These are phyloP conservation scores for Uronychia setigera DNA, from an alignment of 73 alveolate genomes.

Conservation along the genomic window DNA sequence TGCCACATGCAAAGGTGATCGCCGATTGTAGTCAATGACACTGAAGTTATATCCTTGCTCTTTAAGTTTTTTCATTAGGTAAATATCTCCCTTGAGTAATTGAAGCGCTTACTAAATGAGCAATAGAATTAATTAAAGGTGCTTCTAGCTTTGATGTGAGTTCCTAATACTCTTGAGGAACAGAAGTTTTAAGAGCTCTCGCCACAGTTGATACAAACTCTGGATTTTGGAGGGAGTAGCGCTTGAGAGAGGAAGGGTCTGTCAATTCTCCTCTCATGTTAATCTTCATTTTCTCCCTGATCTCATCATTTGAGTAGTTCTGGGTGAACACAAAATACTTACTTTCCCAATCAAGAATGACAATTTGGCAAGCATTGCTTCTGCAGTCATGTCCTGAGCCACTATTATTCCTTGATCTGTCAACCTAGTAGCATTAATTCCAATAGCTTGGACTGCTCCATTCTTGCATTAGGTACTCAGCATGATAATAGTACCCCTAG, in stretches of 20 bases:
- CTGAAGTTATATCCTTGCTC: conserved; percentile 52
- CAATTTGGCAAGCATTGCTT: conserved; percentile 72
- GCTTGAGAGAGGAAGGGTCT: conserved; percentile 4
- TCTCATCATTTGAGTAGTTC: conserved; percentile 44
- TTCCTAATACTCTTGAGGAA: conserved; percentile 18
- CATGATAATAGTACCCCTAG: conserved; percentile 65
- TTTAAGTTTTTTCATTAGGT: not conserved
- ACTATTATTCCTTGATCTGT: conserved; percentile 62
- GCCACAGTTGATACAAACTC: conserved; percentile 43
- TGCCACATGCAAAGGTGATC: conserved; percentile 59
- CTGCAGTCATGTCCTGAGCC: conserved; percentile 88
- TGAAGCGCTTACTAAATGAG: conserved; percentile 26
- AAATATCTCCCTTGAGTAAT: conserved; percentile 23
- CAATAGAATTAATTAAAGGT: conserved; percentile 50
- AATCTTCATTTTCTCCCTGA: conserved; percentile 41
- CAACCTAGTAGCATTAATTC: conserved; percentile 67
- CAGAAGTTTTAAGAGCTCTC: conserved; percentile 7
- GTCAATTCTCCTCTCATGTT: conserved; percentile 86
- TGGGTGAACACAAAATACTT: conserved; percentile 27
- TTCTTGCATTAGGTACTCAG: conserved; percentile 74
- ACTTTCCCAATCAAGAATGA: conserved; percentile 62
- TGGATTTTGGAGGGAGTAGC: conserved; percentile 25
- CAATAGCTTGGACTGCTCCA: conserved; percentile 68
- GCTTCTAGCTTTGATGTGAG: conserved; percentile 26
- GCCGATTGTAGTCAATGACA: conserved; percentile 39